Evolutionary conservation across 768 basidiomycete genomes (phyloP).

Genomic region (Trametes meyenii): DNA sequence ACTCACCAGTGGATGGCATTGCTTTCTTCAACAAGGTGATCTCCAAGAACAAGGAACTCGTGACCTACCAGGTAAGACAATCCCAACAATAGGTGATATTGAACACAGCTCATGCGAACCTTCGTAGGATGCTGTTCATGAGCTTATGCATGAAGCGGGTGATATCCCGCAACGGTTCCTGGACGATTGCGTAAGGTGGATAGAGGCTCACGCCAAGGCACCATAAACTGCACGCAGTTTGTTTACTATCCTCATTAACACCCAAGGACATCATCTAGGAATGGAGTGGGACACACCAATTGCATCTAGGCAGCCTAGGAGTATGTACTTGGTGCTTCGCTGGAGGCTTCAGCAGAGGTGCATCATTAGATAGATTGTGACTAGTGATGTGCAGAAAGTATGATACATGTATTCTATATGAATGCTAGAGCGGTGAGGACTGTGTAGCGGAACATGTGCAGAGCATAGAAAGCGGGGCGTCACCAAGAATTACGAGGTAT

Average conservation of each 20-base stretch:
- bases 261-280: no score
- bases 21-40: slow-evolving; percentile 51
- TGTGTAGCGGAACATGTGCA: background rate
- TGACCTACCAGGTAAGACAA: slow-evolving; percentile 37
- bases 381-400: background rate
- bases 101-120: background rate
- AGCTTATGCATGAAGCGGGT: slow-evolving; percentile 71
- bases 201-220: slow-evolving; percentile 29
- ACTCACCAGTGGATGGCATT: slow-evolving; percentile 53
- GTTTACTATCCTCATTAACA: no score
- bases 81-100: background rate
- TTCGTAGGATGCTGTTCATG: slow-evolving; percentile 63
- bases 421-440: slow-evolving; percentile 8
- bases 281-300: no score
- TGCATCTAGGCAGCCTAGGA: no score
- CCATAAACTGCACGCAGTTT: no score
- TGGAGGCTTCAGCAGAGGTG: background rate
- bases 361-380: background rate
- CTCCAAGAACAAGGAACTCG: slow-evolving; percentile 53
- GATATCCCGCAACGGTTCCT: slow-evolving; percentile 59
- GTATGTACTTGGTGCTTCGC: no score
- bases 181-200: slow-evolving; percentile 56
- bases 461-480: background rate
- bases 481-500: background rate
- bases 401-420: background rate